A percentile compares a stretch with the other conserved stretches of the same genome.
Evolutionary conservation across 1,284 basidiomycete species (phyloP).

Genomic region (Tilletiaria anomala): DNA sequence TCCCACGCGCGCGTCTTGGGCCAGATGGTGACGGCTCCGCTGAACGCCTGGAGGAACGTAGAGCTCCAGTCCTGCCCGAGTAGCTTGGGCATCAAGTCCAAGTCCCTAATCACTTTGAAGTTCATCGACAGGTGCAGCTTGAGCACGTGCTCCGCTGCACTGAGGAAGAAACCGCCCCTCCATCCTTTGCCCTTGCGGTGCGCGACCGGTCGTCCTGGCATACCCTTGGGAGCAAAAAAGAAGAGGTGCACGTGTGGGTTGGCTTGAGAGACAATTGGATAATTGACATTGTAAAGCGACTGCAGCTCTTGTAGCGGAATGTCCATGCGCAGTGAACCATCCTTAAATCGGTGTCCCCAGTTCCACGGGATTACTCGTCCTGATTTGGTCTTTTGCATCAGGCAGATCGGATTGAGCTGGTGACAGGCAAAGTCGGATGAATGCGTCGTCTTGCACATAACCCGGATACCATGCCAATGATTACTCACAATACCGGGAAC

Average conservation of each 20-base stretch:
- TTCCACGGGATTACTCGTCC: constrained; percentile 81
- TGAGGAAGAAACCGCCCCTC: constrained; percentile 71
- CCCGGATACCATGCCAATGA: too few species aligned
- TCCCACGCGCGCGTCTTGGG: constrained; percentile 31
- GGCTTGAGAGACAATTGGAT: constrained; percentile 50
- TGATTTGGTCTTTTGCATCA: constrained; percentile 80
- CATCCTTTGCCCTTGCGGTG: constrained; percentile 71
- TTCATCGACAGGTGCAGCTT: constrained; percentile 35
- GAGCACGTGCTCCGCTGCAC: constrained; percentile 39
- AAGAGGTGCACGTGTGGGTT: constrained; percentile 56
- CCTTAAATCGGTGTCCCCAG: constrained; percentile 52
- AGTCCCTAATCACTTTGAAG: constrained; percentile 35
- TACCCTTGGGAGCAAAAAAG: constrained; percentile 85
- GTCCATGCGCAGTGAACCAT: constrained; percentile 51
- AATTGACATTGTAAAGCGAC: constrained; percentile 56
- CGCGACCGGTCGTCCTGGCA: constrained; percentile 81
- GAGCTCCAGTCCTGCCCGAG: constrained; percentile 34
- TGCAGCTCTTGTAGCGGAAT: constrained; percentile 86
- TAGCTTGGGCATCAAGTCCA: constrained; percentile 30
- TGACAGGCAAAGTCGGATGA: too few species aligned
- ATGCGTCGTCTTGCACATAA: too few species aligned
- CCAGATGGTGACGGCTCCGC: constrained; percentile 34
- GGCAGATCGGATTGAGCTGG: constrained; percentile 49
- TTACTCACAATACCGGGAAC: constrained; percentile 23
- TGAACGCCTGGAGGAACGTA: constrained; percentile 33